Conservation (phyloP, 1,284 basidiomycete species). For the Termitomyces sp. region DNA sequence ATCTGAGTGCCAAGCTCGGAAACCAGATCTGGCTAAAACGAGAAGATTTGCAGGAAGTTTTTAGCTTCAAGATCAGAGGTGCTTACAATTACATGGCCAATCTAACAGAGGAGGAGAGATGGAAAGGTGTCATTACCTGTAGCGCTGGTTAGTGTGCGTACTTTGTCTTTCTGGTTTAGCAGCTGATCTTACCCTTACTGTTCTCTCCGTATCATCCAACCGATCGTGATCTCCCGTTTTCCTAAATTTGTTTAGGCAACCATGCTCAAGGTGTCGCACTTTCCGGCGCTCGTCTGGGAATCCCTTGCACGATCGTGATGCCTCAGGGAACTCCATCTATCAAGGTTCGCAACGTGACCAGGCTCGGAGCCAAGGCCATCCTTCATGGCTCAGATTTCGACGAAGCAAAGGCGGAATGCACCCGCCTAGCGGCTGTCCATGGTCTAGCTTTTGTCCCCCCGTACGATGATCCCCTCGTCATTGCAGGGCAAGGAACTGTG, state of each 20-base stretch:
- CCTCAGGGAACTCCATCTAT: constrained; percentile 93
- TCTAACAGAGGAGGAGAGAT: constrained; percentile 83
- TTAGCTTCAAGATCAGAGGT: constrained; percentile 97
- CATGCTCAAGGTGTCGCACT: constrained; percentile 99
- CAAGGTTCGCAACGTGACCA: constrained; percentile 92
- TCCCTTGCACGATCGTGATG: constrained; percentile 99
- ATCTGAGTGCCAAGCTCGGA: constrained; percentile 83
- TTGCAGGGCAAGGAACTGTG: constrained; percentile 96
- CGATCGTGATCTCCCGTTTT: constrained; percentile 5
- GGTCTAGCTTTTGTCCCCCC: constrained; percentile 92
- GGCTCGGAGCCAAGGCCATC: constrained; percentile 92
- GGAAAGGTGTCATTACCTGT: constrained; percentile 98
- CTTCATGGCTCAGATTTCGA: constrained; percentile 94
- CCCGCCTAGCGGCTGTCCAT: constrained; percentile 72
- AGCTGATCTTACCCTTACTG: neutral
- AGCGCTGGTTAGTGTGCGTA: constrained; percentile 86
- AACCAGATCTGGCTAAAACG: constrained; percentile 95
- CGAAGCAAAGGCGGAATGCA: constrained; percentile 93
- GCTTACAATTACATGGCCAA: constrained; percentile 99
- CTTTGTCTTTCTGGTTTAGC: constrained; percentile 13
- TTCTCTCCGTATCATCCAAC: neutral
- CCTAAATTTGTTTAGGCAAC: constrained; percentile 64
- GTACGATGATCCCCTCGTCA: constrained; percentile 95
- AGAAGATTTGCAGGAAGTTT: constrained; percentile 95
- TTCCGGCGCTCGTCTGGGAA: constrained; percentile 79